Base-by-base conservation (phyloP, 164 flowering plant species). In the Magnolia changhungtana region DNA sequence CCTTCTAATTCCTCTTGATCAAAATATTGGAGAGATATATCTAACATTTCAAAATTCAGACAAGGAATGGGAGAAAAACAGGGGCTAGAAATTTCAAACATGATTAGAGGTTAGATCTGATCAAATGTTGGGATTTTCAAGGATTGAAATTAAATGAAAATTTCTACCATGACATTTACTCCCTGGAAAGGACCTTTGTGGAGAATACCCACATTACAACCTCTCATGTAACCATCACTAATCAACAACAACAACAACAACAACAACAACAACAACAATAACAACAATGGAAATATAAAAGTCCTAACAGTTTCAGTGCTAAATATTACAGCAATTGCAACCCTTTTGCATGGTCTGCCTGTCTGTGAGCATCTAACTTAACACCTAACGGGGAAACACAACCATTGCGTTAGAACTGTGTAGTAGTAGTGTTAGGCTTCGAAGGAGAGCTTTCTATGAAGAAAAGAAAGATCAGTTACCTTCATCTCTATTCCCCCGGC, bases 401-500 rank as follows among this genome's bases (percentile, higher is more conserved):
- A 19, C 71, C 71, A n/a, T 65, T 27, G 31, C 7, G 2, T 24
- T 68, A 20, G 18, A 27, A 68, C 27, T 13, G 31, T 27, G 27
- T 16, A 29, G 18, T 37, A 68, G 14, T 68, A 29, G n/a, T 68
- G 45, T 29, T 29, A 65, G 68, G 31, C 68, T 65, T 65, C 6
- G 24, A 23, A 11, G 29, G 29, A 29, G 16, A 65, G 27, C 9
- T 68, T 68, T 16, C 61, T 11, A 16, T 29, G 8, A 13, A 29
- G 50, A 27, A 29, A 70, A 21, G 72, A 70, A n/a, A 70, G 58
- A n/a, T 61, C 27, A 61, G 67, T 70, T 16, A 70, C 72, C 23
- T 52, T 72, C 37, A 16, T 23, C 37, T 52, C 80, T 84, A 84
- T 78, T 81, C 89, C 66, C 78, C 79, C 23, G 86, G 81, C 52